phyloP scores from a whole-genome alignment of 2,329 filamentous ascomycete genomes.

The Ampelomyces quisqualis region DNA sequence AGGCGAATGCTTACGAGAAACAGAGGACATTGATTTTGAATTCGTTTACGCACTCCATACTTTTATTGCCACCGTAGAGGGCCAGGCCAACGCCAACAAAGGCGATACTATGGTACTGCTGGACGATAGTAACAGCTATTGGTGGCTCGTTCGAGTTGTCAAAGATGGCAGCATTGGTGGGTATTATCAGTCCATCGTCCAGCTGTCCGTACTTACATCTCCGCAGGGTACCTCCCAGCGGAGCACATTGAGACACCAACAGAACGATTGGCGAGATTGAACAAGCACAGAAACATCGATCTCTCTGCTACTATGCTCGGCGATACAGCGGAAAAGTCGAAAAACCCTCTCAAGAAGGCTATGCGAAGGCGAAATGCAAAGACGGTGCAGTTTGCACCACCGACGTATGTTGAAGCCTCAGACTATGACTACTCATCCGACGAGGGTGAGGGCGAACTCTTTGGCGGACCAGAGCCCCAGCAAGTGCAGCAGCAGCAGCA shows the following conservation, averaged over 20 bases:
- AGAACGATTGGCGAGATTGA: constrained; percentile 86
- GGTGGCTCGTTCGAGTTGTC: constrained; percentile 96
- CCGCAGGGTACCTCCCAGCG: constrained; percentile 94
- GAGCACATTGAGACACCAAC: constrained; percentile 99
- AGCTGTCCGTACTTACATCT: constrained; percentile 4
- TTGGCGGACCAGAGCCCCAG: constrained; percentile 40
- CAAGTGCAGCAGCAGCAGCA: constrained; percentile 20
- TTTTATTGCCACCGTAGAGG: constrained; percentile 96
- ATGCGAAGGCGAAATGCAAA: constrained; percentile 82
- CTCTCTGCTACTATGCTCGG: constrained; percentile 71
- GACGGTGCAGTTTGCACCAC: constrained; percentile 80
- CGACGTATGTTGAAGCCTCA: constrained; percentile 84
- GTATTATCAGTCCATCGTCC: constrained; percentile 16
- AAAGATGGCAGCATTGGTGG: constrained; percentile 93
- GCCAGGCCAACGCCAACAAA: constrained; percentile 96
- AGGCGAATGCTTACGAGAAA: constrained; percentile 80
- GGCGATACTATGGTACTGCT: constrained; percentile 98
- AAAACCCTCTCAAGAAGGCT: constrained; percentile 78
- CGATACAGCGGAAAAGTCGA: constrained; percentile 74
- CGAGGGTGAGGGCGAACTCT: constrained; percentile 60
- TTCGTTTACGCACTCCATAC: constrained; percentile 98
- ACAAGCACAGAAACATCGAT: constrained; percentile 98
- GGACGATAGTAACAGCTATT: constrained; percentile 99
- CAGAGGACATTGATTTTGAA: constrained; percentile 99
- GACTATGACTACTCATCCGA: constrained; percentile 83